A percentile compares a stretch with the other conserved stretches of the same genome.
phyloP scores from a whole-genome alignment of 345 rosid species.

The Brassica cretica region DNA sequence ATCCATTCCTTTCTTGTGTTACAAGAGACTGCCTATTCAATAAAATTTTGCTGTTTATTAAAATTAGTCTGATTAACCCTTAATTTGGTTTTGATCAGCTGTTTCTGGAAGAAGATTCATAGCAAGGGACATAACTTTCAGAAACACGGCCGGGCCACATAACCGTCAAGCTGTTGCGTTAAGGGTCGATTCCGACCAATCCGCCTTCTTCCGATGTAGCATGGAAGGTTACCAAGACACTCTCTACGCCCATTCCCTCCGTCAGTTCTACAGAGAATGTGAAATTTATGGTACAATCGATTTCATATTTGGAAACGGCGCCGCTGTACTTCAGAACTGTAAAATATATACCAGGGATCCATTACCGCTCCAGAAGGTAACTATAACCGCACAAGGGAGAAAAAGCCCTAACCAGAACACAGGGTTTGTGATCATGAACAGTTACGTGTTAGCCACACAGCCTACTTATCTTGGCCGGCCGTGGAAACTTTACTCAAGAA shows the following conservation, averaged over 20 bases:
- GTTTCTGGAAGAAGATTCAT: slow-evolving; percentile 89
- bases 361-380: slow-evolving; percentile 66
- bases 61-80: neutral
- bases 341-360: slow-evolving; percentile 63
- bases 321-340: slow-evolving; percentile 78
- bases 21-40: neutral
- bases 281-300: slow-evolving; percentile 77
- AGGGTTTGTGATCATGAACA: slow-evolving; percentile 70
- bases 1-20: slow-evolving; percentile 10
- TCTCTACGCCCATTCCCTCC: slow-evolving; percentile 77
- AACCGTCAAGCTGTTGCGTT: slow-evolving; percentile 85
- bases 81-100: slow-evolving; percentile 44
- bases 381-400: slow-evolving; percentile 85
- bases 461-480: slow-evolving; percentile 88
- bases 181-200: slow-evolving; percentile 73
- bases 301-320: slow-evolving; percentile 91
- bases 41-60: neutral
- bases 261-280: slow-evolving; percentile 85
- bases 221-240: slow-evolving; percentile 88
- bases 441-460: slow-evolving; percentile 58
- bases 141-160: slow-evolving; percentile 74
- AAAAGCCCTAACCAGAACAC: slow-evolving; percentile 67
- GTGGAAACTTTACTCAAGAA: slow-evolving; percentile 85
- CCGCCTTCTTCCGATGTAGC: slow-evolving; percentile 79
- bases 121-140: slow-evolving; percentile 78